These are phyloP conservation scores for Apiotrichum montevideense DNA, from an alignment of 1,284 basidiomycete species.

Conservation along the genomic window DNA sequence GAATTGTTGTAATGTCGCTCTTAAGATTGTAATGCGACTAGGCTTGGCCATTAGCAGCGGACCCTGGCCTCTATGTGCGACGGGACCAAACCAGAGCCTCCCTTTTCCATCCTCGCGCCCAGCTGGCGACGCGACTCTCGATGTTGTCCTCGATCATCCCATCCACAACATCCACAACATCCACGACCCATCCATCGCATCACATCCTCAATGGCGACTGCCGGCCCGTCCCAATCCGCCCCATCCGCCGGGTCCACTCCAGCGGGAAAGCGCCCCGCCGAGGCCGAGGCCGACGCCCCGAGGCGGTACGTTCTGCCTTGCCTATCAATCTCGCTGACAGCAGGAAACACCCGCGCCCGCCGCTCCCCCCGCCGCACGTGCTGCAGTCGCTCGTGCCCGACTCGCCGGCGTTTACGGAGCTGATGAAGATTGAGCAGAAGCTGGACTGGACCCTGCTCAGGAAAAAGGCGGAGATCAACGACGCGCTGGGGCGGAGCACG, in stretches of 20 bases:
- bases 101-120: no score
- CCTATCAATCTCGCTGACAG: neutral
- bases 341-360: constrained; percentile 36
- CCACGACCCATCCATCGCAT: neutral
- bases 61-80: no score
- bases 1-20: no score
- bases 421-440: constrained; percentile 81
- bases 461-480: constrained; percentile 83
- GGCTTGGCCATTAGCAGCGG: no score
- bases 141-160: no score
- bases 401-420: constrained; percentile 76
- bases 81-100: no score
- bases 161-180: neutral
- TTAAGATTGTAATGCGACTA: no score
- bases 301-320: constrained; percentile 8
- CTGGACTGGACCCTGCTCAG: constrained; percentile 92
- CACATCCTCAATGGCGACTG: no score
- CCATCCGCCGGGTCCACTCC: no score
- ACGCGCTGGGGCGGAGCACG: constrained; percentile 55
- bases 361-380: constrained; percentile 45
- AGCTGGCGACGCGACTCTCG: no score
- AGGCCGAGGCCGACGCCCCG: constrained; percentile 14
- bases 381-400: constrained; percentile 56
- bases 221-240: no score
- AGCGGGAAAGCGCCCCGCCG: constrained; percentile 11